Conservation (phyloP, 202 grass and related monocot species). For the Alloteropsis angusta region DNA sequence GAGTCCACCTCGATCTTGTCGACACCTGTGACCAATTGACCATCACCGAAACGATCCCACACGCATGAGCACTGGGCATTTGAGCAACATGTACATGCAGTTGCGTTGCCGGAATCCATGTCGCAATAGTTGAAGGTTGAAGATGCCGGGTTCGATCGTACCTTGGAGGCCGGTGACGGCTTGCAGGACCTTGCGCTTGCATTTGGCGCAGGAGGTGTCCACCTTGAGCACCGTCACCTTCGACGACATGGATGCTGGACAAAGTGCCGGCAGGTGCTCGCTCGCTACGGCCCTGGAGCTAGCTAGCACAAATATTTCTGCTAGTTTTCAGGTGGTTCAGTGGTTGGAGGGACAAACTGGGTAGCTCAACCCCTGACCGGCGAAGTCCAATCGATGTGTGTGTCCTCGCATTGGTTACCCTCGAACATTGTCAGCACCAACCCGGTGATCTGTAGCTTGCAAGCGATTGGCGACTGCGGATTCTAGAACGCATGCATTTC, state of each 20-base stretch:
- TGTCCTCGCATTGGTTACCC: neutral
- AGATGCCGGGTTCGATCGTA: neutral
- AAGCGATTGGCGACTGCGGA: neutral
- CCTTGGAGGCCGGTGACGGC: conserved; percentile 55
- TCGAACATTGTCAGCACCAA: neutral
- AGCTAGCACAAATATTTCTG: neutral
- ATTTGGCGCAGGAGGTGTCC: conserved; percentile 60
- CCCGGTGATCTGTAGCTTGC: neutral
- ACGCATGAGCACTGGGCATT: neutral
- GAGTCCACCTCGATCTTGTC: conserved; percentile 72
- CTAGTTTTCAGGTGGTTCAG: conserved; percentile 15
- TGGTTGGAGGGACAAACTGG: conserved; percentile 21
- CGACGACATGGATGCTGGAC: conserved; percentile 24
- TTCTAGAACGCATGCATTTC: neutral
- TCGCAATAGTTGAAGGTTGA: no score
- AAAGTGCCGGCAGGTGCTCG: neutral
- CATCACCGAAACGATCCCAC: neutral
- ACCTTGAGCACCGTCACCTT: conserved; percentile 70
- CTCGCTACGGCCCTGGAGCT: neutral
- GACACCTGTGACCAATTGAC: conserved; percentile 29
- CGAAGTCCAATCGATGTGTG: neutral
- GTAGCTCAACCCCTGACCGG: conserved; percentile 21
- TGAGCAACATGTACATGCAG: neutral
- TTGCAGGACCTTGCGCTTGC: conserved; percentile 68
- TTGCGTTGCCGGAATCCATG: neutral